Evolutionary conservation across 1,284 basidiomycete genomes (phyloP), one percentile per base, ranked within the genome.

Genomic region (Malassezia brasiliensis): DNA sequence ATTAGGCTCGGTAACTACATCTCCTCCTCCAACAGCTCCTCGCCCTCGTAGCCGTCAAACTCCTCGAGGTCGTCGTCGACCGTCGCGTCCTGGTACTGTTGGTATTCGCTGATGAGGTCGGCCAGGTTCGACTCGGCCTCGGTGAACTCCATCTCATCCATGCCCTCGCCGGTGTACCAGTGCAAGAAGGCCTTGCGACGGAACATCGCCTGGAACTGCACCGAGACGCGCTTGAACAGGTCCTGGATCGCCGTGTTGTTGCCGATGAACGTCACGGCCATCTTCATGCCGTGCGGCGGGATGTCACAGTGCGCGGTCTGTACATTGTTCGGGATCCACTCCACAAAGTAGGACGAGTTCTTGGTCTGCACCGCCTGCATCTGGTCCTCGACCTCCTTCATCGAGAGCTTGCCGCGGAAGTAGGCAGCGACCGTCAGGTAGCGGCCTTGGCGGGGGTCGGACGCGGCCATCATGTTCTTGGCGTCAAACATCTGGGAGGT

Each of bases 191-290:
- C 91, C 81, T 94, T 94, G 77, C 91, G 83, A 61, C 90, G 87
- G 85, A 94, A 96, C 93, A 96, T 96, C 78, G 88, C 88, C 59
- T 87, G 88, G 83, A 96, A 96, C 78, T 96, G 91, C 76, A 91
- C 88, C 67, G 84, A 86, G 76, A 81, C 87, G 32, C 90, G 82
- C 75, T 84, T 85, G 81, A 94, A 94, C 7, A 94, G 74, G 74
- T 93, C 90, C 76, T 91, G 87, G 56, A 96, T 96, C 56, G 87
- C 50, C 10, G 68, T 96, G 42, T 88, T 90, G 83, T 96, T 96
- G 72, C 90, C 91, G 76, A 96, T 83, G 81, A 96, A 96, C 36
- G 90, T 96, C 59, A 90, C 75, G 15, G 67, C 58, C 71, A 72
- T 69, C 62, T 64, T 65, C 19, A 65, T 48, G 47, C 88, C 88